phyloP scores from a whole-genome alignment of 129 eudicot species.

The Cynara cardunculus region DNA sequence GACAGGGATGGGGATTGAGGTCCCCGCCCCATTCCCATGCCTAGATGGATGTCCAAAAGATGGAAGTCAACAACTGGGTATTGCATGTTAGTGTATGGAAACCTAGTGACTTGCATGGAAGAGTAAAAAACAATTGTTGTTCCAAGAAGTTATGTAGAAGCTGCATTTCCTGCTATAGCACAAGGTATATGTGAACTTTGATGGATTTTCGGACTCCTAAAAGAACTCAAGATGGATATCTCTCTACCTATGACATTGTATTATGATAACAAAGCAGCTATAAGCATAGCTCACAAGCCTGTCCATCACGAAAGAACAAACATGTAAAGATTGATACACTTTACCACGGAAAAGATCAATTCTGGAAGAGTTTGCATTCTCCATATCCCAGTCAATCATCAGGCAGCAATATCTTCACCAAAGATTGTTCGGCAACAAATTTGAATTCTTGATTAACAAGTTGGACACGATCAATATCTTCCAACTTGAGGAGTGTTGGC shows the following conservation, averaged over 20 bases:
- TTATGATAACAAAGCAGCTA: no score
- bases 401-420: no score
- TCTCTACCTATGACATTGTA: not conserved
- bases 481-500: not conserved
- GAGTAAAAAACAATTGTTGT: not conserved
- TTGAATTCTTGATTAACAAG: not conserved
- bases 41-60: not conserved
- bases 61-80: not conserved
- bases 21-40: no score
- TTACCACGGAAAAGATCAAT: not conserved
- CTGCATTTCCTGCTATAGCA: no score
- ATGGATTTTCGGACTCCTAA: not conserved
- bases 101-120: not conserved
- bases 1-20: no score
- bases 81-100: not conserved
- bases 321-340: not conserved
- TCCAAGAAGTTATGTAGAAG: no score
- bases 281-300: no score
- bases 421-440: not conserved
- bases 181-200: not conserved
- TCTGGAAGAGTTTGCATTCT: not conserved
- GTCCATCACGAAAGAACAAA: no score
- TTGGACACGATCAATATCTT: not conserved
- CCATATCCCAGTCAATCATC: not conserved
- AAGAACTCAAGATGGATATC: not conserved